phyloP scores from a whole-genome alignment of 768 basidiomycete genomes.

The Psilocybe subaeruginosa region DNA sequence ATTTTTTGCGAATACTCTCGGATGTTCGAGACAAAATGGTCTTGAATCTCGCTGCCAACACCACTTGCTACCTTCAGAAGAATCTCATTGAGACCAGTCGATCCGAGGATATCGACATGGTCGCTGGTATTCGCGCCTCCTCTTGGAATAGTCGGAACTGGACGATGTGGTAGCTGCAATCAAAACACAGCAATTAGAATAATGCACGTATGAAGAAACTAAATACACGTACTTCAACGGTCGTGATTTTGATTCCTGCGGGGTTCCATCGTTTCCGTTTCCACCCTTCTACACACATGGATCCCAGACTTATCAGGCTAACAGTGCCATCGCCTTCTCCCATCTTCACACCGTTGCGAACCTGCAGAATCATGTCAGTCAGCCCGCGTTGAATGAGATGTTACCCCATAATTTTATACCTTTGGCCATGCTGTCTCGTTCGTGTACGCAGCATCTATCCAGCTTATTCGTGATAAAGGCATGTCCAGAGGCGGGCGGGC shows the following conservation, averaged over 20 bases:
- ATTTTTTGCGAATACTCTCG: conserved; percentile 73
- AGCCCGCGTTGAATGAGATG: background rate
- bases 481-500: conserved; percentile 52
- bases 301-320: conserved; percentile 79
- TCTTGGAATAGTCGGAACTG: conserved; percentile 70
- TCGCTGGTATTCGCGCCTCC: conserved; percentile 94
- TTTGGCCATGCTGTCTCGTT: conserved; percentile 63
- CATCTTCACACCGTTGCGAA: conserved; percentile 86
- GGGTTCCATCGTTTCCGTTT: conserved; percentile 90
- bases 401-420: conserved; percentile 29
- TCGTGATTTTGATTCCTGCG: conserved; percentile 81
- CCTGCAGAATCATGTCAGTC: conserved; percentile 32
- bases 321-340: conserved; percentile 98
- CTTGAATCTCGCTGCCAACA: conserved; percentile 68
- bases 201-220: background rate
- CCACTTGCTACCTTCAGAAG: conserved; percentile 90
- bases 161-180: conserved; percentile 75
- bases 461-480: conserved; percentile 60
- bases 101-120: conserved; percentile 85
- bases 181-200: background rate
- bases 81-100: conserved; percentile 85
- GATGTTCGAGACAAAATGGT: conserved; percentile 77
- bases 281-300: conserved; percentile 99
- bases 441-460: conserved; percentile 87
- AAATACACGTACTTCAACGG: conserved; percentile 69